These are phyloP conservation scores for Gnaphalium uliginosum DNA, from an alignment of 129 eudicot species.

Conservation along the genomic window DNA sequence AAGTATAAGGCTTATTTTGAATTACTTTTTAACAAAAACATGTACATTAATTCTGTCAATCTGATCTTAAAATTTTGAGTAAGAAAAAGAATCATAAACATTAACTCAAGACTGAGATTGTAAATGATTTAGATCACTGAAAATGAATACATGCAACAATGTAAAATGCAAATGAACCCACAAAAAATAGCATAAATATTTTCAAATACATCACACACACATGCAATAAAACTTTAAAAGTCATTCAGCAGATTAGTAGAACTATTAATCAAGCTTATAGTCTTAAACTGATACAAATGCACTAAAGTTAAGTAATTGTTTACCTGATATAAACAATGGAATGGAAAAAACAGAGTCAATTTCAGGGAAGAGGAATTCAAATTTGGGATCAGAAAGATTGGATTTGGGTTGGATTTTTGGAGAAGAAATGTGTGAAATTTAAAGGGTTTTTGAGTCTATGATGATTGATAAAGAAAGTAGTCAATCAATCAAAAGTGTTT, in stretches of 20 bases:
- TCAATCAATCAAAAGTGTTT: too few species aligned
- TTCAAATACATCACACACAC: background rate
- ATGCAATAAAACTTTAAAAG: background rate
- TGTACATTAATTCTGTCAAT: too few species aligned
- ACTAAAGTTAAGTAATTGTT: background rate
- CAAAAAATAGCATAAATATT: background rate
- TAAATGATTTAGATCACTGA: background rate
- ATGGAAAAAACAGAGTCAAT: too few species aligned
- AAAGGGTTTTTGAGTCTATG: constrained; percentile 10
- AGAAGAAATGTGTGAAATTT: background rate
- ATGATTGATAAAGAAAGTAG: constrained; percentile 10
- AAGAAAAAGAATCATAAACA: background rate
- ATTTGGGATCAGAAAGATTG: too few species aligned
- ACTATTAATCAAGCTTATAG: constrained; percentile 7
- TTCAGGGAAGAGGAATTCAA: too few species aligned
- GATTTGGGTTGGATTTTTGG: background rate
- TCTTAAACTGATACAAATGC: constrained; percentile 2
- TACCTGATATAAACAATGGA: constrained; percentile 23
- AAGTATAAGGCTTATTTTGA: background rate
- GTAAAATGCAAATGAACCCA: constrained; percentile 7
- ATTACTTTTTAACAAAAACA: too few species aligned
- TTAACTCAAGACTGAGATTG: background rate
- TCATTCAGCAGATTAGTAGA: constrained; percentile 3
- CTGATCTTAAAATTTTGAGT: too few species aligned
- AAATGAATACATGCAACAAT: background rate